These are phyloP conservation scores for Fomitopsis palustris DNA, from an alignment of 1,284 basidiomycete species.

Conservation along the genomic window DNA sequence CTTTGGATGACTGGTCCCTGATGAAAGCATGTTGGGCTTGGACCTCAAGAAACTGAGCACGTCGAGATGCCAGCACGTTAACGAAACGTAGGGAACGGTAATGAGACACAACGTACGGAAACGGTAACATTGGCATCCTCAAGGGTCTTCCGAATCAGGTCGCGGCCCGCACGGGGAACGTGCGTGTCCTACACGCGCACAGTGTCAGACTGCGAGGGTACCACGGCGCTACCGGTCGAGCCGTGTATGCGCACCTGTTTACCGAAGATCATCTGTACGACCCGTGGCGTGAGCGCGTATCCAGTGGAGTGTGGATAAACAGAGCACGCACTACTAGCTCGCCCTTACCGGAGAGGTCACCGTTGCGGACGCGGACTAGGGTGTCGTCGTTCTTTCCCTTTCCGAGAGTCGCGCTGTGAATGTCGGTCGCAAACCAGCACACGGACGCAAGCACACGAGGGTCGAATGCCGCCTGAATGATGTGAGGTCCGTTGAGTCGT, in stretches of 20 bases:
- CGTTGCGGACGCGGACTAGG: conserved; percentile 64
- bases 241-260: conserved; percentile 60
- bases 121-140: conserved; percentile 73
- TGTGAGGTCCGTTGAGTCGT: background rate
- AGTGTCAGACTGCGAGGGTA: background rate
- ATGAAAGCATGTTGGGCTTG: conserved; percentile 95
- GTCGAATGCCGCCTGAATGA: conserved; percentile 76
- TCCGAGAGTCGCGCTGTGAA: conserved; percentile 84
- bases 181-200: conserved; percentile 71
- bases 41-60: conserved; percentile 80
- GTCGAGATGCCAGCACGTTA: background rate
- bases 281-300: background rate
- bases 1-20: conserved; percentile 86
- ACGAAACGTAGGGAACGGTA: background rate
- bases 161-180: conserved; percentile 80
- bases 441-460: conserved; percentile 78
- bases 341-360: conserved; percentile 73
- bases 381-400: conserved; percentile 81
- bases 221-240: background rate
- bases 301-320: background rate
- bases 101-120: conserved; percentile 46
- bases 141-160: conserved; percentile 76
- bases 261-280: conserved; percentile 82
- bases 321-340: conserved; percentile 69
- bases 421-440: conserved; percentile 92